These are phyloP conservation scores for Cephalotrichum gorgonifer DNA, from an alignment of 2,329 filamentous ascomycete genomes.

Conservation along the genomic window DNA sequence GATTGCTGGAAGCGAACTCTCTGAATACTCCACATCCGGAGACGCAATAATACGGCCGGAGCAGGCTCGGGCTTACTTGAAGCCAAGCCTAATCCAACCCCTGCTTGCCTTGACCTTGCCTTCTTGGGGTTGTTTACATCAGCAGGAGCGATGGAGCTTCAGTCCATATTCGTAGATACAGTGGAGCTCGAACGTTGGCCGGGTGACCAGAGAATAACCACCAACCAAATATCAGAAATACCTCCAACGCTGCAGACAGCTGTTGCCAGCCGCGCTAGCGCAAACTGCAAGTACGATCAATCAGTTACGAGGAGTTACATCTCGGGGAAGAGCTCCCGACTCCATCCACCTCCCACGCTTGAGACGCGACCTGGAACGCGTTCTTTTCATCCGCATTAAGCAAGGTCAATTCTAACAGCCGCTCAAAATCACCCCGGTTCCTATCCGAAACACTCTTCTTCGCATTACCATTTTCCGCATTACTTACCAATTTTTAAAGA, in stretches of 20 bases:
- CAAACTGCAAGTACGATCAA: background rate
- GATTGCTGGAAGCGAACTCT: slow-evolving; percentile 19
- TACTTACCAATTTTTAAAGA: background rate
- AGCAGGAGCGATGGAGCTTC: background rate
- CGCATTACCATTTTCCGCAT: background rate
- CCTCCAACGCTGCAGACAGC: background rate
- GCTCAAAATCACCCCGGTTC: no score
- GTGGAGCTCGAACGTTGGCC: background rate
- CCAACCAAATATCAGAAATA: background rate
- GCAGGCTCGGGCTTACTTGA: background rate
- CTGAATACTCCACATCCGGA: slow-evolving; percentile 3
- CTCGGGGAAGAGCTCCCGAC: background rate
- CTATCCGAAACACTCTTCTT: background rate
- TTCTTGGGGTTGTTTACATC: slow-evolving; percentile 2
- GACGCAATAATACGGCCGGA: background rate
- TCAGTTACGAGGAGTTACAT: background rate
- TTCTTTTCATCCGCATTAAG: slow-evolving; percentile 6
- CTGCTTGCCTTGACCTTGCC: background rate
- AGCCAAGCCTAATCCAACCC: background rate
- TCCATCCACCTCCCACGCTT: background rate
- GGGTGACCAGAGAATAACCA: background rate
- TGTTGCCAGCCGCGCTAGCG: background rate
- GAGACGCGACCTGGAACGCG: slow-evolving; percentile 7
- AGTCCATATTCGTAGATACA: no score
- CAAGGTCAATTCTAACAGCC: background rate